A percentile compares a stretch with the other conserved stretches of the same genome.
Evolutionary conservation across 208 protist genomes (phyloP).

Genomic region (Wallacemonas sp.): DNA sequence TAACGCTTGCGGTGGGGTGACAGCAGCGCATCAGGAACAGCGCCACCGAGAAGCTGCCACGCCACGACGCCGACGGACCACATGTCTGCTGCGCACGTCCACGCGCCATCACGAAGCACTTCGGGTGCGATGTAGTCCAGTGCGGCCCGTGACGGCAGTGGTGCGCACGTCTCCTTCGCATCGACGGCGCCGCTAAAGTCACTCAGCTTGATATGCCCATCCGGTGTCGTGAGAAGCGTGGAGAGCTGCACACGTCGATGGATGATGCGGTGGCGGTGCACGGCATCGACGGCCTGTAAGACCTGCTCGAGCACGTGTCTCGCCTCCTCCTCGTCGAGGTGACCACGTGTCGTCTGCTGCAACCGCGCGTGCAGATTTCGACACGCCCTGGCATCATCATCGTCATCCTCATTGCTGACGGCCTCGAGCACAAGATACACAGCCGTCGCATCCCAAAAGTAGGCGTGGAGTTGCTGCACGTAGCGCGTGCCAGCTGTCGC

Average conservation of each 20-base stretch:
- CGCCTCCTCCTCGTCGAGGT: constrained; percentile 33
- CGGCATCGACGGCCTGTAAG: constrained; percentile 34
- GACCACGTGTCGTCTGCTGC: neutral
- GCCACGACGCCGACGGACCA: constrained; percentile 71
- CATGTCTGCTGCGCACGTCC: constrained; percentile 57
- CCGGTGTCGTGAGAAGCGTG: constrained; percentile 63
- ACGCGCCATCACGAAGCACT: constrained; percentile 55
- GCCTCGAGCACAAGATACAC: constrained; percentile 97
- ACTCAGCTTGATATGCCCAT: constrained; percentile 90
- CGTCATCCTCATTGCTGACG: constrained; percentile 76
- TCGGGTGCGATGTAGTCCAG: constrained; percentile 98
- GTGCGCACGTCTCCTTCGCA: neutral
- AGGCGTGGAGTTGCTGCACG: constrained; percentile 95
- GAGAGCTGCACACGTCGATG: constrained; percentile 83
- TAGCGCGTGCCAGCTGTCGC: constrained; percentile 78
- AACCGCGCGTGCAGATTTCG: constrained; percentile 89
- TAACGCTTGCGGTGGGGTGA: constrained; percentile 27
- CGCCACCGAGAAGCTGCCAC: constrained; percentile 61
- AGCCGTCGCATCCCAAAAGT: constrained; percentile 95
- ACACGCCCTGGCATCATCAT: too few relatives aligned
- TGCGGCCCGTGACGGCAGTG: constrained; percentile 54
- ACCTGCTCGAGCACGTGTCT: constrained; percentile 36
- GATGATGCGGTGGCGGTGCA: constrained; percentile 66
- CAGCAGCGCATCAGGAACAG: constrained; percentile 43
- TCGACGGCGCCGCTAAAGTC: constrained; percentile 85